Evolutionary conservation across 73 alveolate genomes (phyloP).

Genomic region (Uronychia binucleata): DNA sequence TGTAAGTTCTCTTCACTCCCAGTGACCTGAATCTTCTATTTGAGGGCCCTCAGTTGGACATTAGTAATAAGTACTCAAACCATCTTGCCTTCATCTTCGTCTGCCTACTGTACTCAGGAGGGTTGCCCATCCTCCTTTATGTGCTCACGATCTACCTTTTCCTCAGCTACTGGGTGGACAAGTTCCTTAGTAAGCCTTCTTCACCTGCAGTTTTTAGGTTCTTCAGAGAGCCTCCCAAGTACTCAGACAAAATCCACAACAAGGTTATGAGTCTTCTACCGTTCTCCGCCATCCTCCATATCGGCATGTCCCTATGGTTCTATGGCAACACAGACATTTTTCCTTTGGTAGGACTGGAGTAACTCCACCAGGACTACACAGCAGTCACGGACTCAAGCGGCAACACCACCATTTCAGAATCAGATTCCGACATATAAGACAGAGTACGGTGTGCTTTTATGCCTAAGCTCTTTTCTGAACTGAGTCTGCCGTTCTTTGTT

Average conservation of each 20-base stretch:
- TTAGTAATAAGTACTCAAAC: neutral
- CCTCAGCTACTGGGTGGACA: neutral
- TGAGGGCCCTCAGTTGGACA: neutral
- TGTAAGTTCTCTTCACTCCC: neutral
- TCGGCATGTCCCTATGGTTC: conserved; percentile 15
- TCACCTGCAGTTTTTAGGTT: neutral
- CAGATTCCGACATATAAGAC: neutral
- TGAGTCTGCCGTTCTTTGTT: conserved; percentile 3
- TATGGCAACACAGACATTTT: conserved; percentile 22
- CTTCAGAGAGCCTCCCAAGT: conserved; percentile 21
- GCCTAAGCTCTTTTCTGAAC: neutral
- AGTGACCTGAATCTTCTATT: conserved; percentile 1
- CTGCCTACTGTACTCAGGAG: neutral
- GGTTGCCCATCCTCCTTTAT: neutral
- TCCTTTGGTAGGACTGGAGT: conserved; percentile 5
- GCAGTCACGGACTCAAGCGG: neutral
- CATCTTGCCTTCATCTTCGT: neutral
- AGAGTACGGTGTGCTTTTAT: neutral
- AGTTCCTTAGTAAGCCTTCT: conserved; percentile 1
- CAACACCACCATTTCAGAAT: neutral
- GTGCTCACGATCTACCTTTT: neutral
- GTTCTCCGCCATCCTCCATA: neutral
- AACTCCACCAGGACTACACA: neutral
- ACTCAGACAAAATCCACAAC: neutral
- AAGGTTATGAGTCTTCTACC: conserved; percentile 11